A percentile compares a stretch with the other conserved stretches of the same genome.
Conservation (phyloP, 2,329 filamentous ascomycete species). For the Thermomyces lanuginosus region DNA sequence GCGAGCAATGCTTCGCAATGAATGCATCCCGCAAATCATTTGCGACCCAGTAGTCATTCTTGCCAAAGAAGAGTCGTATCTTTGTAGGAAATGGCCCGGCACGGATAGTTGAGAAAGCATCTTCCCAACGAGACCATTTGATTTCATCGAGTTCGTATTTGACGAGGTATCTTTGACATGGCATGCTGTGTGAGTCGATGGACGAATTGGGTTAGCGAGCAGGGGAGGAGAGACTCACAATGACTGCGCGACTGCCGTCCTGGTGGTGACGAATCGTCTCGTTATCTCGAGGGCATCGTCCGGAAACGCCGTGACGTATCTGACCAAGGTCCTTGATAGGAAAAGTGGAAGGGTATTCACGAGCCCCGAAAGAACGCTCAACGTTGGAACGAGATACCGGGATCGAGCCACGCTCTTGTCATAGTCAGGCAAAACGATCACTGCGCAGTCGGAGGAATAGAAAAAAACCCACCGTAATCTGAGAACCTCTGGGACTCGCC, state of each 20-base stretch:
- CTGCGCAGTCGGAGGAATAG: not conserved
- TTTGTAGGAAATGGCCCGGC: not conserved
- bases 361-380: slow-evolving; percentile 2
- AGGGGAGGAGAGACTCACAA: slow-evolving; percentile 1
- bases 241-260: slow-evolving; percentile 5
- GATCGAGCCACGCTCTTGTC: slow-evolving; percentile 2
- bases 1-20: slow-evolving; percentile 4
- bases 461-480: slow-evolving; percentile 3
- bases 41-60: slow-evolving; percentile 4
- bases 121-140: slow-evolving; percentile 4
- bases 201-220: not conserved
- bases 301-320: slow-evolving; percentile 4
- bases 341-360: slow-evolving; percentile 1
- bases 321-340: slow-evolving; percentile 3
- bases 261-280: slow-evolving; percentile 3
- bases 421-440: not conserved
- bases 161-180: slow-evolving; percentile 2
- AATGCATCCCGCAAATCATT: slow-evolving; percentile 5
- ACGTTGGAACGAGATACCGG: slow-evolving; percentile 3
- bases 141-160: slow-evolving; percentile 4
- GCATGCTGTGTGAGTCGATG: not conserved
- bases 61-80: slow-evolving; percentile 6
- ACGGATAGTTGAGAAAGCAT: slow-evolving; percentile 2
- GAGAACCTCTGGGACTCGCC: slow-evolving; percentile 3
- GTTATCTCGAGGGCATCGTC: slow-evolving; percentile 3